Evolutionary conservation across 306 rosid species (phyloP).

Genomic region (Vigna mungo): DNA sequence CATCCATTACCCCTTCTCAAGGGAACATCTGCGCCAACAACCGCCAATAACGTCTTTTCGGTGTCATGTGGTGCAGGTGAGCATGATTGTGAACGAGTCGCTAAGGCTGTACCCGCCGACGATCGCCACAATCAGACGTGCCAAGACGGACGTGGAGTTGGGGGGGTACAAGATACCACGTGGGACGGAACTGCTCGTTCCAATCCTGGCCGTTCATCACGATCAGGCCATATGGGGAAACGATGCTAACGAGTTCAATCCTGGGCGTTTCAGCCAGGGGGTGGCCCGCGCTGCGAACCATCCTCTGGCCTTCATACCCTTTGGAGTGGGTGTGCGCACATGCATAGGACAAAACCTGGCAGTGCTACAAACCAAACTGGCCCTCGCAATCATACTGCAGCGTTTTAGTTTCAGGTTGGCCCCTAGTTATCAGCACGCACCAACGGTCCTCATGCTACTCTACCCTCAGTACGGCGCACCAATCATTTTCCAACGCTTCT

Average conservation of each 20-base stretch:
- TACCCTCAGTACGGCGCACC: conserved; percentile 98
- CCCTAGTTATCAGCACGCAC: conserved; percentile 91
- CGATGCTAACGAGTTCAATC: conserved; percentile 84
- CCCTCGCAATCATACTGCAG: conserved; percentile 79
- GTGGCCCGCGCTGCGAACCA: conserved; percentile 81
- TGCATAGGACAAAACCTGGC: conserved; percentile 97
- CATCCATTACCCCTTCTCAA: not conserved
- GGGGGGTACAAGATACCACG: conserved; percentile 77
- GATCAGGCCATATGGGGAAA: conserved; percentile 83
- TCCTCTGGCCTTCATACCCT: conserved; percentile 76
- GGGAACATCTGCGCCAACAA: conserved; percentile 42
- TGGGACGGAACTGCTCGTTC: conserved; percentile 84
- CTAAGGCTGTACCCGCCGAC: conserved; percentile 86
- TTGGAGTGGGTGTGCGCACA: conserved; percentile 82
- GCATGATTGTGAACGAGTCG: conserved; percentile 88
- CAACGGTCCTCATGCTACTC: conserved; percentile 93
- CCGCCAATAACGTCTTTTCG: conserved; percentile 8
- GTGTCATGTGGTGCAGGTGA: conserved; percentile 63
- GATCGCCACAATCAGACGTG: conserved; percentile 79
- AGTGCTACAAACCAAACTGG: conserved; percentile 72
- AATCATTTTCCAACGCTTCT: conserved; percentile 60
- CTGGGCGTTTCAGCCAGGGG: conserved; percentile 77
- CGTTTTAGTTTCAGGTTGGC: conserved; percentile 86
- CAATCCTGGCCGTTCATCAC: conserved; percentile 94
- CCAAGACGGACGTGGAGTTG: conserved; percentile 73